Percentiles rank a stretch among this genome's conserved stretches.
phyloP scores from a whole-genome alignment of 139 green algal genomes.

The Edaphochlamys debaryana region DNA sequence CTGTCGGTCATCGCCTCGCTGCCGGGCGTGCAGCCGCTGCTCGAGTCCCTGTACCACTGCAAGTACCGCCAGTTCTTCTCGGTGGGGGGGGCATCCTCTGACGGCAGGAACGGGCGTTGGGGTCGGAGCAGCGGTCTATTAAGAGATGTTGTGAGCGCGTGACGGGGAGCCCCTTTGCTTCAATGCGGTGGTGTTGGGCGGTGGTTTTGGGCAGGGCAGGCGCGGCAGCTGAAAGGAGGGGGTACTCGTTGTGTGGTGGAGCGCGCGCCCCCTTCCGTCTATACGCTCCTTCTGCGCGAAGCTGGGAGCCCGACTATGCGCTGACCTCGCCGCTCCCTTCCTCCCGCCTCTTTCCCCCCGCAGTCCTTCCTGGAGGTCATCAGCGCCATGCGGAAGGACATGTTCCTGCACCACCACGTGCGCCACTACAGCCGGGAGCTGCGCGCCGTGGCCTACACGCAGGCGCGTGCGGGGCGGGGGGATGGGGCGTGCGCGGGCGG shows the following conservation, averaged over 20 bases:
- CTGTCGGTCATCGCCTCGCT: slow-evolving; percentile 86
- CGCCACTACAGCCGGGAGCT: slow-evolving; percentile 95
- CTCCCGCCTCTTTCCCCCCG: not conserved
- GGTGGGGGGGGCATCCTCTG: slow-evolving; percentile 59
- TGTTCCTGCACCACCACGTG: slow-evolving; percentile 88
- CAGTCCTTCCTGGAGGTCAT: slow-evolving; percentile 80
- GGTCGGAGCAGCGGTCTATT: too few species aligned
- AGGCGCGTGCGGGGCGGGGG: slow-evolving; percentile 63
- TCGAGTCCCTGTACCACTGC: slow-evolving; percentile 93
- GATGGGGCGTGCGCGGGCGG: not conserved
- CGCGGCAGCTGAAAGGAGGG: too few species aligned
- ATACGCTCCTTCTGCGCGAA: too few species aligned
- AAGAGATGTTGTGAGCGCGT: too few species aligned
- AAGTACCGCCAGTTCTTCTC: slow-evolving; percentile 93
- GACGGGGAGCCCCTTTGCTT: too few species aligned
- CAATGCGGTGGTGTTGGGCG: too few species aligned
- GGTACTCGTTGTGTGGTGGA: too few species aligned
- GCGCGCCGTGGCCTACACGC: slow-evolving; percentile 87
- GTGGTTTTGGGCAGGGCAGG: too few species aligned
- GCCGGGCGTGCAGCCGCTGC: slow-evolving; percentile 61
- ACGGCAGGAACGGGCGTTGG: too few species aligned
- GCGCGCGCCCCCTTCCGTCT: too few species aligned
- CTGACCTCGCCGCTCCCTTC: not conserved
- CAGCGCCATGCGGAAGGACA: slow-evolving; percentile 74
- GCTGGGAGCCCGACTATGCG: too few species aligned